A percentile compares a stretch with the other conserved stretches of the same genome.
Evolutionary conservation across 1,284 basidiomycete genomes (phyloP).

Genomic region (Quambalaria eucalypti): DNA sequence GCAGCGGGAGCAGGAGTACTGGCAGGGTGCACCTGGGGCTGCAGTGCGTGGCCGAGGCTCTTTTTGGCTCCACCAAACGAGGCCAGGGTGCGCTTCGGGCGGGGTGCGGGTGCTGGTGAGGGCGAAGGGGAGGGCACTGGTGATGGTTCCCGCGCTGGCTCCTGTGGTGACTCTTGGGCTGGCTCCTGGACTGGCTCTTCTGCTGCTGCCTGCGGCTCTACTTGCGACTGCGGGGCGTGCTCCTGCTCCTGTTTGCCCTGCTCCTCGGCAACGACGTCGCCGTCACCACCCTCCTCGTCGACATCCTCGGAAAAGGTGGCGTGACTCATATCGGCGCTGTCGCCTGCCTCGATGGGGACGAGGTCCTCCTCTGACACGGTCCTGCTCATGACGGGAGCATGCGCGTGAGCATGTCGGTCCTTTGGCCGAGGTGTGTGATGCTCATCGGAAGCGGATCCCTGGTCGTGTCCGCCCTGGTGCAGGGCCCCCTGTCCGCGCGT

Average conservation of each 20-base stretch:
- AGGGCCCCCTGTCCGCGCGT: too few species aligned
- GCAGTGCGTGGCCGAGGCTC: background rate
- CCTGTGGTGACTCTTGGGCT: background rate
- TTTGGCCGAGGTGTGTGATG: too few species aligned
- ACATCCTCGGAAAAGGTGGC: constrained; percentile 8
- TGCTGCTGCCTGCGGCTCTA: constrained; percentile 1
- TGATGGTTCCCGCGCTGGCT: background rate
- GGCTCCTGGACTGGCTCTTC: background rate
- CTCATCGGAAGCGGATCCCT: too few species aligned
- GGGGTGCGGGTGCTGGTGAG: background rate
- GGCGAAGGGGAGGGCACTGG: background rate
- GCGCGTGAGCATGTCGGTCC: too few species aligned
- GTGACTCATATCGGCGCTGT: background rate
- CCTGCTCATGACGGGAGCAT: too few species aligned
- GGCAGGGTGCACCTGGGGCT: background rate
- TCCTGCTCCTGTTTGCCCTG: too few species aligned
- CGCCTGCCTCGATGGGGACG: background rate
- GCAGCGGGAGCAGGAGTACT: constrained; percentile 2
- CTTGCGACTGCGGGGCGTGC: constrained; percentile 4
- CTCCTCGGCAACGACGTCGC: too few species aligned
- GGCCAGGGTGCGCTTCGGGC: background rate
- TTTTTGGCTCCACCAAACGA: background rate
- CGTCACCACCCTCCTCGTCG: constrained; percentile 12
- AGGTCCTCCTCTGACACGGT: background rate
- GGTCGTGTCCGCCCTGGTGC: too few species aligned